Evolutionary conservation across 768 basidiomycete species (phyloP), one percentile per base, ranked within the genome.

Genomic region (Infundibulicybe gibba): DNA sequence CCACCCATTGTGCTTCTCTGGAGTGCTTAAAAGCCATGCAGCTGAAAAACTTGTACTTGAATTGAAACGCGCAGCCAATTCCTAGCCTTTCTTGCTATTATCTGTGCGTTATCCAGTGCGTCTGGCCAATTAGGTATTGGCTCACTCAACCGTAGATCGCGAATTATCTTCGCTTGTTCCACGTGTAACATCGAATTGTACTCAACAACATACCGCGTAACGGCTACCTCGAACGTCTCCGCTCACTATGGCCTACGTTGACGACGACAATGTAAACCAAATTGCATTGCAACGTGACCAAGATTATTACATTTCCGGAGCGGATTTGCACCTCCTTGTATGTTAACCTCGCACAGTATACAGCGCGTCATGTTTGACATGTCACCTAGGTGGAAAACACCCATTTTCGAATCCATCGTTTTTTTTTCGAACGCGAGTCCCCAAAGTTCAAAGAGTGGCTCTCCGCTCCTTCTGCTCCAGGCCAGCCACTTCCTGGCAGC

Each of bases 361-460:
- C 33, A 8, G 5, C 35, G 19, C 2, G 3, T 16, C 12, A 10
- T 33, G 38, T 6, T 39, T 31, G 35, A 32, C 37, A 45, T 30
- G 32, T 34, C n/a, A 16, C 35, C 16, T 44, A 86, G 84, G 78
- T 79, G 13, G 80, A 82, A 41, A 72, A 80, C 45, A 61, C 68
- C 3, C 63, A 77, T 0, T 87, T 82, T 50, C 65, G 75, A 0
- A 70, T 87, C 0, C 83, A 85, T 48, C 69, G 76, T 1, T 80
- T 76, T 37, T 84, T 85, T 41, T 83, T 87, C 33, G 69, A 71
- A n/a, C 66, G 84, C 0, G 83, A 87, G 43, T 85, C 83, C 0
- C 42, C 61, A 0, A 70, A 64, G 25, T 83, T 85, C 58, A 60
- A 59, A 9, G 58, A 61, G 0, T 63, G 69, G 42, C 46, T 79